Percentiles rank a stretch among this genome's conserved stretches.
These are phyloP conservation scores for Trapa bicornis DNA, from an alignment of 345 rosid species.

Conservation along the genomic window DNA sequence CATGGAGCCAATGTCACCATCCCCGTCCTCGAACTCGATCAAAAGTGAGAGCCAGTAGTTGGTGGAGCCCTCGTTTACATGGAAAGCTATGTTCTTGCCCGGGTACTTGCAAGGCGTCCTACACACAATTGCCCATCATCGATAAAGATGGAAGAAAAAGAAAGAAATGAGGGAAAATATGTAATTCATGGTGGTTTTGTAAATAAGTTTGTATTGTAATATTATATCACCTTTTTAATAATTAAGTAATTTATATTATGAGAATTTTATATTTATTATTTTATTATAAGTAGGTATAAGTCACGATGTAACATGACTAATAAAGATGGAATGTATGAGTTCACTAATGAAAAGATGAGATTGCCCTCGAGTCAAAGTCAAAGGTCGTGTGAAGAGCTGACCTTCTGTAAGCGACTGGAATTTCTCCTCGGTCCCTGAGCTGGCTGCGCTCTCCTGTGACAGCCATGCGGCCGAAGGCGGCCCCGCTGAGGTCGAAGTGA, in stretches of 20 bases:
- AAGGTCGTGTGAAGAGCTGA: conserved; percentile 8
- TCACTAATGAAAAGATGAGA: conserved; percentile 1
- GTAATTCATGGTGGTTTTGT: no score
- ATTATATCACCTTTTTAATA: no score
- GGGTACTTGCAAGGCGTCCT: conserved; percentile 87
- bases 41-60: conserved; percentile 75
- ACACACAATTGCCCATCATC: not conserved
- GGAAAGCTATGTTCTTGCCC: conserved; percentile 76
- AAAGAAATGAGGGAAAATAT: not conserved
- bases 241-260: no score
- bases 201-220: no score
- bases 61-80: conserved; percentile 81
- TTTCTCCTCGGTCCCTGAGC: conserved; percentile 71
- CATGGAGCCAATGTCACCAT: conserved; percentile 93
- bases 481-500: conserved; percentile 94
- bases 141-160: not conserved
- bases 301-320: no score
- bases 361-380: conserved; percentile 7
- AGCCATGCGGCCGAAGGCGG: conserved; percentile 90
- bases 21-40: conserved; percentile 93
- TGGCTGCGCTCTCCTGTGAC: conserved; percentile 40
- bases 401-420: conserved; percentile 53
- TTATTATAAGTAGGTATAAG: no score
- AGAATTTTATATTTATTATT: no score
- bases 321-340: no score